These are phyloP conservation scores for Epicoccum nigrum DNA, from an alignment of 2,329 filamentous ascomycete genomes.

Conservation along the genomic window DNA sequence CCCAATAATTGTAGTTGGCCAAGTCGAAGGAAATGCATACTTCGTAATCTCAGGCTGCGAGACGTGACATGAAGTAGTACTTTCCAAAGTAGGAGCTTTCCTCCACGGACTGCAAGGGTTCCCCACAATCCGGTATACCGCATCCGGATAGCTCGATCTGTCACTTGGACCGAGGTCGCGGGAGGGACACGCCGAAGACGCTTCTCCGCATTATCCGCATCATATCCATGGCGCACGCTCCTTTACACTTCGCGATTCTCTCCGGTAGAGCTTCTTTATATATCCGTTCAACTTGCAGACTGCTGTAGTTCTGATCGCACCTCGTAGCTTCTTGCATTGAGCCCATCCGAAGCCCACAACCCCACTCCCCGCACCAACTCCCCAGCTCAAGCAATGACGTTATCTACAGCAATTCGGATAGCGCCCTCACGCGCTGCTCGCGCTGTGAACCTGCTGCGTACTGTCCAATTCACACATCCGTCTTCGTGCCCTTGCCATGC, in stretches of 20 bases:
- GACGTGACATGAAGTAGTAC: too few species aligned
- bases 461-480: constrained; percentile 89
- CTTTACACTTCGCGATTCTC: constrained; percentile 8
- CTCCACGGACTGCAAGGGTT: neutral
- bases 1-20: too few species aligned
- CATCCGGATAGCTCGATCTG: neutral
- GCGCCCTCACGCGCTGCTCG: constrained; percentile 58
- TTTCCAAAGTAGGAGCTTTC: too few species aligned
- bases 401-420: constrained; percentile 35
- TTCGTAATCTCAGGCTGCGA: too few species aligned
- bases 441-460: constrained; percentile 76
- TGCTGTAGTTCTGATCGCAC: neutral
- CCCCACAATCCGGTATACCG: constrained; percentile 14
- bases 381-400: constrained; percentile 10
- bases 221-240: neutral
- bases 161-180: constrained; percentile 9
- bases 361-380: constrained; percentile 1
- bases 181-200: constrained; percentile 7
- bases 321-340: neutral
- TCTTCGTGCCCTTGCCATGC: constrained; percentile 95
- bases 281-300: neutral
- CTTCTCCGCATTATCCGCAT: constrained; percentile 11
- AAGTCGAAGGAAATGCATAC: too few species aligned
- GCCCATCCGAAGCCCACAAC: neutral
- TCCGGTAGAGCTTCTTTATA: neutral